Evolutionary conservation across 805 yeast species (phyloP), one percentile per base, ranked within the genome.

Genomic region (Yarrowia yakushimensis): DNA sequence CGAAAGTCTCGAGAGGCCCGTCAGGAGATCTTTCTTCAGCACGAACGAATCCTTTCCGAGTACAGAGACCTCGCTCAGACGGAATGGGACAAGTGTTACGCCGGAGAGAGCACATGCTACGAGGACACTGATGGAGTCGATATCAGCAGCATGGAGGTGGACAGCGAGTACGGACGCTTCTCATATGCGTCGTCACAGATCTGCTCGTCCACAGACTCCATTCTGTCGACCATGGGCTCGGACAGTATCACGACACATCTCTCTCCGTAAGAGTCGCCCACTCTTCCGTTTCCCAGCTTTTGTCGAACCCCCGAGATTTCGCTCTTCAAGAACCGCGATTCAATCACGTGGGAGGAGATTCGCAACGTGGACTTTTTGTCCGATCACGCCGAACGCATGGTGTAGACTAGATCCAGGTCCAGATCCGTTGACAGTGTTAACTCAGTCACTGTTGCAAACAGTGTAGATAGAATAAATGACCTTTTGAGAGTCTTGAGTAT

Each of bases 31-130:
- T 48, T 48, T 11, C 28, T 48, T 13, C 31, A 31, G 39, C 55
- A 48, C 22, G 39, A 48, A n/a, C 18, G 23, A 15, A 27, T 48
- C 11, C 31, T 48, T 12, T 13, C 27, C 20, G 55, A 48, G 55
- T 48, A 48, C 55, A 27, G 55, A 1, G 55, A 48, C 20, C 55
- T 48, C 6, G 55, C 55, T n/a, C 18, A 48, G n/a, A 31, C 39
- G 22, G 55, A 31, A 13, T 48, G 55, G 55, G 55, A 48, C 15
- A 48, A 48, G 20, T 48, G 55, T 13, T 48, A 48, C n/a, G 39
- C 55, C 4, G 55, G 39, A 20, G 55, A 48, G 1, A 48, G 39
- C 30, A 31, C 37, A 15, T 31, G 55, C 11, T 48, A 20, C 10
- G 37, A 48, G 4, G 54, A 31, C 8, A 30, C 54, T 1, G 37